Evolutionary conservation across 1,284 basidiomycete species (phyloP).

Genomic region (Cutaneotrichosporon curvatum): DNA sequence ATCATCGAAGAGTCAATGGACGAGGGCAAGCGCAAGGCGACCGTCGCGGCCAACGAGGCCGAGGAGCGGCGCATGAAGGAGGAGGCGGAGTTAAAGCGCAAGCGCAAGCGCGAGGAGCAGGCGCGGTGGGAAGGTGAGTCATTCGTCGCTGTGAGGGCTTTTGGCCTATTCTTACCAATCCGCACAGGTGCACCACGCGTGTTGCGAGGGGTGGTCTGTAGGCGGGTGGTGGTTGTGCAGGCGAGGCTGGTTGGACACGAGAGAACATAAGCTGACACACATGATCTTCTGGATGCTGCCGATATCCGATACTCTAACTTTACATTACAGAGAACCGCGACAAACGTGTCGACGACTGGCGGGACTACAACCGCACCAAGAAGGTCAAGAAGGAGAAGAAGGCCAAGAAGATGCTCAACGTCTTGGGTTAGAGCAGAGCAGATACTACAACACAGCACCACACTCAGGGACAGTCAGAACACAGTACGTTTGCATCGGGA

Average conservation of each 20-base stretch:
- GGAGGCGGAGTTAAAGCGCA: constrained; percentile 46
- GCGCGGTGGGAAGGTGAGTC: constrained; percentile 51
- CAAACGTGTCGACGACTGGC: constrained; percentile 41
- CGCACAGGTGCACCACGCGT: constrained; percentile 2
- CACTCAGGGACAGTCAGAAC: no score
- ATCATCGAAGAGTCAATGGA: constrained; percentile 54
- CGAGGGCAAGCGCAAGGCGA: constrained; percentile 37
- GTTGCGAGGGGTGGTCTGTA: neutral
- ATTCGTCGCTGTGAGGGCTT: neutral
- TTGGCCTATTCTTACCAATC: constrained; percentile 8
- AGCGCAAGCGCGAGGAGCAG: constrained; percentile 50
- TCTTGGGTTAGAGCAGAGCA: constrained; percentile 25
- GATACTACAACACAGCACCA: no score
- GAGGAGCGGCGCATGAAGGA: constrained; percentile 50
- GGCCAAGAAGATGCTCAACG: constrained; percentile 38
- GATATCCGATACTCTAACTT: constrained; percentile 1
- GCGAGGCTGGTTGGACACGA: neutral
- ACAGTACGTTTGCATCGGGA: no score
- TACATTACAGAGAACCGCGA: constrained; percentile 33
- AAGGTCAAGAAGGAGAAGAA: constrained; percentile 38
- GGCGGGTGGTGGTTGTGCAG: no score
- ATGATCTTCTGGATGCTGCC: neutral
- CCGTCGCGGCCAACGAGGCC: constrained; percentile 53
- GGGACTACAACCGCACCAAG: constrained; percentile 31
- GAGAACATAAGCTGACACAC: constrained; percentile 27